Percentiles rank a stretch among this genome's conserved stretches.
Evolutionary conservation across 305 asterid genomes (phyloP).

Genomic region (Fraxinus dipetala): DNA sequence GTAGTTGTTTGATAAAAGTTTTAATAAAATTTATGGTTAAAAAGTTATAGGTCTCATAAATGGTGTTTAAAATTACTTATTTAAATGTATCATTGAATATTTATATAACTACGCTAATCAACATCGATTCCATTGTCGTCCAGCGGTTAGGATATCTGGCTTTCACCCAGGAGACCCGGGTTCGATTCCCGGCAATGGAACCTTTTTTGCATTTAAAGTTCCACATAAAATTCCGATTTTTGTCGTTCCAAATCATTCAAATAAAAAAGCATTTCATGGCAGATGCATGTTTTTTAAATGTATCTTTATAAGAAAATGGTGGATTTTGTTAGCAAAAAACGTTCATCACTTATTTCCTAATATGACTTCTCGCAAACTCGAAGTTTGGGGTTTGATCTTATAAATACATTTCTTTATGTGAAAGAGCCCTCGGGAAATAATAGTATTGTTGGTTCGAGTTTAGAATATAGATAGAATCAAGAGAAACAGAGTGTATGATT

Average conservation of each 20-base stretch:
- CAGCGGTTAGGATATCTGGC: constrained; percentile 63
- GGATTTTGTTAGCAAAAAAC: background rate
- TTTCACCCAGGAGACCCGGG: constrained; percentile 63
- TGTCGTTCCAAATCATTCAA: background rate
- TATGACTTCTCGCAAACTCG: background rate
- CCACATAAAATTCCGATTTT: background rate
- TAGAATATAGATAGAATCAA: background rate
- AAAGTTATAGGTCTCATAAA: too few species aligned
- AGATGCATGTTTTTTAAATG: background rate
- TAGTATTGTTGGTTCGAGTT: background rate
- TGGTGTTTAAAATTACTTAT: too few species aligned
- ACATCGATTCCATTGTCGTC: constrained; percentile 26
- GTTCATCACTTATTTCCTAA: background rate
- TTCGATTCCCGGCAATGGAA: constrained; percentile 50
- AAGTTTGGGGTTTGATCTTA: background rate
- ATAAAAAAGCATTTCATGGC: background rate
- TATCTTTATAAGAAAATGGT: background rate
- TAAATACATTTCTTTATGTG: too few species aligned
- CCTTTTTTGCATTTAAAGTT: background rate
- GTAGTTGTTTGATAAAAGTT: too few species aligned
- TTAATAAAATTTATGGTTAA: too few species aligned
- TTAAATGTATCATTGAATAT: too few species aligned
- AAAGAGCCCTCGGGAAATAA: background rate
- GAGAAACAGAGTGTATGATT: background rate
- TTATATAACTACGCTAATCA: too few species aligned